Evolutionary conservation across 2,329 filamentous ascomycete species (phyloP).

Genomic region (Aspergillus vadensis): DNA sequence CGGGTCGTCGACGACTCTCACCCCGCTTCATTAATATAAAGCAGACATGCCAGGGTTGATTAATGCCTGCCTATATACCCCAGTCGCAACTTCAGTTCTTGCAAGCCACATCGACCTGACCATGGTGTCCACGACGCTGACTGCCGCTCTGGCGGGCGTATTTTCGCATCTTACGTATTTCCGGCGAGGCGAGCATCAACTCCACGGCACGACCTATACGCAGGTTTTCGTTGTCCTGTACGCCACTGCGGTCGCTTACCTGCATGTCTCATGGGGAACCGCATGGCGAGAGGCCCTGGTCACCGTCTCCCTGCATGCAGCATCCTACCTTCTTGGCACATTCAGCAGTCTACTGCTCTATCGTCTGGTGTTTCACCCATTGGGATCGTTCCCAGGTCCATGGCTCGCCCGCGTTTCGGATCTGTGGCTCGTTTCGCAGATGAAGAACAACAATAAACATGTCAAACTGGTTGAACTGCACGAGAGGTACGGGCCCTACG

Average conservation of each 20-base stretch:
- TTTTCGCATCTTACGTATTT: conserved; percentile 20
- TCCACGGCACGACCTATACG: conserved; percentile 18
- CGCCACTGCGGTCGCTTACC: not conserved
- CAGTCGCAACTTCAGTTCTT: not conserved
- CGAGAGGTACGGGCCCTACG: conserved; percentile 36
- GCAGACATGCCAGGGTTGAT: not conserved
- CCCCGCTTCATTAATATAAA: not conserved
- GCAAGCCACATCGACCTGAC: not conserved
- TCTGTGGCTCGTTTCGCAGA: conserved; percentile 21
- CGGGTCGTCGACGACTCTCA: not conserved
- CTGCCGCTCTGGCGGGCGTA: conserved; percentile 9
- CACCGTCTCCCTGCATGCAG: not conserved
- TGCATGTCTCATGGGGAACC: not conserved
- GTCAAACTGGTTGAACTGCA: conserved; percentile 27
- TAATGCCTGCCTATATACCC: not conserved
- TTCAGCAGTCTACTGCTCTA: conserved; percentile 15
- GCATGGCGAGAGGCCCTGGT: not conserved
- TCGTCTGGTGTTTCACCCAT: conserved; percentile 19
- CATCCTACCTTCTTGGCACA: conserved; percentile 6
- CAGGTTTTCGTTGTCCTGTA: not conserved
- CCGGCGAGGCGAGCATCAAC: conserved; percentile 23
- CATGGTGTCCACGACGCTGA: not conserved
- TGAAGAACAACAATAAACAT: not conserved
- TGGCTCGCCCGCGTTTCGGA: conserved; percentile 33
- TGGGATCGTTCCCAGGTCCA: conserved; percentile 26